phyloP scores from a whole-genome alignment of 495 filamentous ascomycete species.

The Penicillium coprophilum region DNA sequence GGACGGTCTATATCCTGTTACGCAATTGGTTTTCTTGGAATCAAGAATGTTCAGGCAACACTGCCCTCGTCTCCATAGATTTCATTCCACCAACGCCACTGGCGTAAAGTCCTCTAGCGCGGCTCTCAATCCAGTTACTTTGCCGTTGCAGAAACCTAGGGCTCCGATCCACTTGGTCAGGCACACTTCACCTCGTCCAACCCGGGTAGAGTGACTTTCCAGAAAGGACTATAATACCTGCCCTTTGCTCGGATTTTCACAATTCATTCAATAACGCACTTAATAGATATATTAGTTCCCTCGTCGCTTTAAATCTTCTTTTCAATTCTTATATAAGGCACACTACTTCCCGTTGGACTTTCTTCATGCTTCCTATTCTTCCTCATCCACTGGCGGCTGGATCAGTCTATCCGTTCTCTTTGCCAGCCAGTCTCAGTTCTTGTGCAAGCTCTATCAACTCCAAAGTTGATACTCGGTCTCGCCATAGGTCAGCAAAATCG shows the following conservation, averaged over 20 bases:
- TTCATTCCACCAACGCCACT: slow-evolving; percentile 20
- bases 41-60: slow-evolving; percentile 11
- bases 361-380: slow-evolving; percentile 41
- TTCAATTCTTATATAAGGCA: slow-evolving; percentile 5
- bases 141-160: slow-evolving; percentile 17
- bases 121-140: slow-evolving; percentile 31
- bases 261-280: slow-evolving; percentile 4
- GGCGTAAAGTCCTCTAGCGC: slow-evolving; percentile 26
- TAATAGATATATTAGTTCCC: slow-evolving; percentile 7
- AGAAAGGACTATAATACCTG: slow-evolving; percentile 17
- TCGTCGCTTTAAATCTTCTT: neutral
- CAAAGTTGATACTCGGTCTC: slow-evolving; percentile 42
- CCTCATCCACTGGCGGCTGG: slow-evolving; percentile 34
- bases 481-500: slow-evolving; percentile 43
- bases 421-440: slow-evolving; percentile 33
- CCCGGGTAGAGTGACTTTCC: slow-evolving; percentile 16
- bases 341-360: slow-evolving; percentile 1
- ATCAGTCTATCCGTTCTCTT: slow-evolving; percentile 38
- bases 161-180: slow-evolving; percentile 22
- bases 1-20: slow-evolving; percentile 12
- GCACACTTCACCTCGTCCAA: slow-evolving; percentile 20
- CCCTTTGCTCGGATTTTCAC: slow-evolving; percentile 17
- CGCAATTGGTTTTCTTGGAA: slow-evolving; percentile 12
- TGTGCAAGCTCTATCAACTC: slow-evolving; percentile 36
- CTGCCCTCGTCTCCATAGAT: slow-evolving; percentile 18